Evolutionary conservation across 176 grass and related monocot species (phyloP).

Genomic region (Zea luxurians): DNA sequence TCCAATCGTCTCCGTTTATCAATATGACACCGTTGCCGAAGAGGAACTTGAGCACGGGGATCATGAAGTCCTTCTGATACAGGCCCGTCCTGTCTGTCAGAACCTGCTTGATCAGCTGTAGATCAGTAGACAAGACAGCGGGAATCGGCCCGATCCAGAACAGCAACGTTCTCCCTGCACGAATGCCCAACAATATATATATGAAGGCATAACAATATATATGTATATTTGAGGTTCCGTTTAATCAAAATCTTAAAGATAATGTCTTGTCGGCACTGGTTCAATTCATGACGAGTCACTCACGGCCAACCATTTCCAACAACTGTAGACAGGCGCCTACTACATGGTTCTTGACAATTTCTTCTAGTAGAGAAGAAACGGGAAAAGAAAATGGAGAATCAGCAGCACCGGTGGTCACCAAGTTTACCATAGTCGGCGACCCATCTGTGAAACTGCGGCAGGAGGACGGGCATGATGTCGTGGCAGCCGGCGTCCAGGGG

Average conservation of each 20-base stretch:
- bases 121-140: constrained; percentile 37
- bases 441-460: constrained; percentile 43
- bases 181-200: too few species aligned
- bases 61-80: constrained; percentile 36
- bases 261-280: not conserved
- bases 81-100: constrained; percentile 46
- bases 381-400: too few species aligned
- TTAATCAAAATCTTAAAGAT: not conserved
- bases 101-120: constrained; percentile 51
- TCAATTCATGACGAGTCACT: not conserved
- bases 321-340: not conserved
- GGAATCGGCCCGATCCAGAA: constrained; percentile 57
- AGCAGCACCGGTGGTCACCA: not conserved
- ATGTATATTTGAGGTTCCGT: not conserved
- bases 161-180: constrained; percentile 44
- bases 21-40: constrained; percentile 47
- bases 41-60: constrained; percentile 23
- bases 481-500: constrained; percentile 37
- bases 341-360: too few species aligned
- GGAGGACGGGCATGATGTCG: constrained; percentile 39
- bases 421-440: constrained; percentile 30
- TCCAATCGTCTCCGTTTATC: constrained; percentile 47
- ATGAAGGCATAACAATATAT: too few species aligned
- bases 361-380: not conserved
- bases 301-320: not conserved